A percentile compares a stretch with the other conserved stretches of the same genome.
phyloP scores from a whole-genome alignment of 371 early-diverging fungal genomes.

The Smittium mucronatum region DNA sequence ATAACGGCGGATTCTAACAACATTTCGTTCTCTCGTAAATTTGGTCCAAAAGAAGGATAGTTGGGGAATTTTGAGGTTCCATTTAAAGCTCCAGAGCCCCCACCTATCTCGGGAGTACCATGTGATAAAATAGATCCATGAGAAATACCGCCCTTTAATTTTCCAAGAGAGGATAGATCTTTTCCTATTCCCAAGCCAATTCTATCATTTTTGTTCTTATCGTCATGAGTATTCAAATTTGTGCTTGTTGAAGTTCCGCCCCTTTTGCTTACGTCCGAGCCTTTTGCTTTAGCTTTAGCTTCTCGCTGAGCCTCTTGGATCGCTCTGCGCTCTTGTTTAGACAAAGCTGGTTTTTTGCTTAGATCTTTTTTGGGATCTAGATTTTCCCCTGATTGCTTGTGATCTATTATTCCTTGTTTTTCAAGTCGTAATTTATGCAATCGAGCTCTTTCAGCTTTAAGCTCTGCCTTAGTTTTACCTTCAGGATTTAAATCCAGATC shows the following conservation, averaged over 20 bases:
- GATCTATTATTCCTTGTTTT: conserved; percentile 7
- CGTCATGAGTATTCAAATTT: neutral
- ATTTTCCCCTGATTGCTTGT: neutral
- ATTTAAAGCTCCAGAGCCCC: neutral
- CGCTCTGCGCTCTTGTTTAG: conserved; percentile 9
- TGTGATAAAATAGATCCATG: neutral
- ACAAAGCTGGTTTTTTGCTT: neutral
- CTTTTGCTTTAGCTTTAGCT: conserved; percentile 3
- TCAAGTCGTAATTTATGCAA: neutral
- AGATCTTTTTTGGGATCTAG: neutral
- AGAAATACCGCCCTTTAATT: neutral
- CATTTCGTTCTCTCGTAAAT: neutral
- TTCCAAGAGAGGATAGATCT: neutral
- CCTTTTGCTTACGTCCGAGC: neutral
- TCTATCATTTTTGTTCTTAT: neutral
- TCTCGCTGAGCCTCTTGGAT: conserved; percentile 8
- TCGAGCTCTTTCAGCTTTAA: conserved; percentile 13
- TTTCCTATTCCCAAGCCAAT: neutral
- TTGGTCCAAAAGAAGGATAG: neutral
- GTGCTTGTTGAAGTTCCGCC: neutral
- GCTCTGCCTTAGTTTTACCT: conserved; percentile 7
- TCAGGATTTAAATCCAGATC: neutral
- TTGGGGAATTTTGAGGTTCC: neutral
- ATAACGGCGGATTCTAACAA: neutral
- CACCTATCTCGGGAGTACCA: neutral